Evolutionary conservation across 176 grass and related monocot genomes (phyloP).

Genomic region (Hsuehochloa calcarea): DNA sequence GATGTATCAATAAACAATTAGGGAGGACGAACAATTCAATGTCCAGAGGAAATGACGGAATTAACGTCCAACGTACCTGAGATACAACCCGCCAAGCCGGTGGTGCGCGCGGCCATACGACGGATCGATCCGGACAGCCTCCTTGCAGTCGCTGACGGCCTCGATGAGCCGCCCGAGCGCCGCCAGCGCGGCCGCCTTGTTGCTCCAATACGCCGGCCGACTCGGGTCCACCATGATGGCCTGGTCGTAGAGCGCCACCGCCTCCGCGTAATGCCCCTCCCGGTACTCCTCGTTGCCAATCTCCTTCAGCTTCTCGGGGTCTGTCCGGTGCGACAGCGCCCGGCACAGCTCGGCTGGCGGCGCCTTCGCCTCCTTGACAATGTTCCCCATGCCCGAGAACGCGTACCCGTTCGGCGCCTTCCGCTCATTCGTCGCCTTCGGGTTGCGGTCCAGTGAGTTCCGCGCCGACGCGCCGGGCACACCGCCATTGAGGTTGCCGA

Average conservation of each 20-base stretch:
- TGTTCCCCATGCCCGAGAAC: constrained; percentile 47
- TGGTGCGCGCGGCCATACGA: constrained; percentile 66
- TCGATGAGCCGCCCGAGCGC: constrained; percentile 68
- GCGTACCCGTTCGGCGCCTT: constrained; percentile 34
- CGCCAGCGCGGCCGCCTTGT: constrained; percentile 83
- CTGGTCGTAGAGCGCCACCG: constrained; percentile 80
- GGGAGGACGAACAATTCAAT: not conserved
- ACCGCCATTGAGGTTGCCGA: constrained; percentile 67
- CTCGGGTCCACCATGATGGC: constrained; percentile 70
- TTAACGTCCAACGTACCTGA: constrained; percentile 53
- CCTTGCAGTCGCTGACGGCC: constrained; percentile 73
- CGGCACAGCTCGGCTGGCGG: constrained; percentile 41
- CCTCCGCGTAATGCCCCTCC: constrained; percentile 74
- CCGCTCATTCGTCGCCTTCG: constrained; percentile 34
- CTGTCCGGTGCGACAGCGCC: constrained; percentile 56
- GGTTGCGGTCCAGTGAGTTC: constrained; percentile 34
- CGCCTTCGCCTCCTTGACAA: constrained; percentile 30
- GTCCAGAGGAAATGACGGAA: not conserved
- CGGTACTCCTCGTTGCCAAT: constrained; percentile 93
- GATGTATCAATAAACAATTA: not conserved
- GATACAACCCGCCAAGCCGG: constrained; percentile 69
- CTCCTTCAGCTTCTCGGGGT: constrained; percentile 95
- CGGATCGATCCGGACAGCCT: constrained; percentile 77
- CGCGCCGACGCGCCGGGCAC: constrained; percentile 8
- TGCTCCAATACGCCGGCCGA: constrained; percentile 70